phyloP scores from a whole-genome alignment of 2,329 filamentous ascomycete species.

The Monascus ruber region DNA sequence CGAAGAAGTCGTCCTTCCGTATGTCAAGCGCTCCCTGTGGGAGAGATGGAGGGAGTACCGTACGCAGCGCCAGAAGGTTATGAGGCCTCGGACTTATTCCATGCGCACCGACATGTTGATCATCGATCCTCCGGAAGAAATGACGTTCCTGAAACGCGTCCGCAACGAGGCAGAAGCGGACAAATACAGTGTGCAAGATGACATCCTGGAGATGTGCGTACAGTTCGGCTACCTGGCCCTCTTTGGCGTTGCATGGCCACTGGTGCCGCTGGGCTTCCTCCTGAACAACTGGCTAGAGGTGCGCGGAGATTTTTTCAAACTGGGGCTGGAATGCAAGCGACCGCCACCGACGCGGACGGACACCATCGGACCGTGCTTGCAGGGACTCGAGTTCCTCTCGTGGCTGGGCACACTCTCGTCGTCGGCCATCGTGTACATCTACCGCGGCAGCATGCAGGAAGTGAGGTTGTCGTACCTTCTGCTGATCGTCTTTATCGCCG shows the following conservation, averaged over 20 bases:
- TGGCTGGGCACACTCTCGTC: slow-evolving; percentile 88
- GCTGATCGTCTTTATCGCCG: slow-evolving; percentile 65
- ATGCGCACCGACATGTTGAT: slow-evolving; percentile 35
- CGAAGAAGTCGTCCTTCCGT: slow-evolving; percentile 76
- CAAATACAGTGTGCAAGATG: slow-evolving; percentile 77
- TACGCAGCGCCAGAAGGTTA: slow-evolving; percentile 18
- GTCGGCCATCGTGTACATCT: slow-evolving; percentile 78
- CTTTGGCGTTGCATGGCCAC: slow-evolving; percentile 88
- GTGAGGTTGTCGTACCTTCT: slow-evolving; percentile 69
- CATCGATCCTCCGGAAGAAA: slow-evolving; percentile 65
- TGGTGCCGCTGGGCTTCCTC: slow-evolving; percentile 80
- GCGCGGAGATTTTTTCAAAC: slow-evolving; percentile 87
- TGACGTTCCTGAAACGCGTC: slow-evolving; percentile 66
- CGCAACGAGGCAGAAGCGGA: slow-evolving; percentile 72
- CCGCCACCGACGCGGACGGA: slow-evolving; percentile 84
- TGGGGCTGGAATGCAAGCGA: slow-evolving; percentile 76
- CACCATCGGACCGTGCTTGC: slow-evolving; percentile 87
- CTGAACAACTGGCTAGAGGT: slow-evolving; percentile 96
- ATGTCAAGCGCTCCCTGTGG: slow-evolving; percentile 66
- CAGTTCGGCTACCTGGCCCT: slow-evolving; percentile 82
- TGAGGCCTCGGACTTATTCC: slow-evolving; percentile 17
- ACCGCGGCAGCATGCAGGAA: slow-evolving; percentile 55
- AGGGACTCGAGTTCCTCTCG: slow-evolving; percentile 75
- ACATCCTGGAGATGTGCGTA: slow-evolving; percentile 88
- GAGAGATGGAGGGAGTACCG: slow-evolving; percentile 49